Evolutionary conservation across 441 rosid species (phyloP).

Genomic region (Adansonia rubrostipa): DNA sequence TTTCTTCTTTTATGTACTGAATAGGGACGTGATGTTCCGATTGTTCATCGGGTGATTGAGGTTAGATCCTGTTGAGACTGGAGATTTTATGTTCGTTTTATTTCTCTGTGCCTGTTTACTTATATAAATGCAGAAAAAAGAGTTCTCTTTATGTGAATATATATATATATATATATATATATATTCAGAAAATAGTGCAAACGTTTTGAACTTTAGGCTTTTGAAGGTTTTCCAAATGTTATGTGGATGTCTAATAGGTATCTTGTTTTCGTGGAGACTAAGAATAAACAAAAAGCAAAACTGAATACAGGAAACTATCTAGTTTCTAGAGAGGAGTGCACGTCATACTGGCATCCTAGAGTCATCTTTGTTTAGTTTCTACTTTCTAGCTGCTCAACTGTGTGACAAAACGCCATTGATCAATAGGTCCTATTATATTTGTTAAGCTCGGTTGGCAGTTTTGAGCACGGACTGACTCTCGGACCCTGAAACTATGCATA

Average conservation of each 20-base stretch:
- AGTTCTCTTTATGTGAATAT: background rate
- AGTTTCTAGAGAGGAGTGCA: background rate
- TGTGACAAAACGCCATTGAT: background rate
- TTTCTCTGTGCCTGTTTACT: background rate
- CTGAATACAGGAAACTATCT: background rate
- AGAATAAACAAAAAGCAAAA: background rate
- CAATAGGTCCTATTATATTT: background rate
- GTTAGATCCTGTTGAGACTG: conserved; percentile 37
- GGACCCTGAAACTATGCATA: background rate
- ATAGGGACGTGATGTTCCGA: conserved; percentile 75
- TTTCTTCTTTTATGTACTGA: conserved; percentile 25
- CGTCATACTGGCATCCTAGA: background rate
- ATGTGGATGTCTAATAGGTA: background rate
- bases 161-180: too few relatives aligned
- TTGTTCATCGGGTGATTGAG: conserved; percentile 85
- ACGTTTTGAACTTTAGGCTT: background rate
- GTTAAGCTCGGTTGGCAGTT: too few relatives aligned
- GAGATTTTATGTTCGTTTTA: background rate
- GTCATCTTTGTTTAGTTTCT: background rate
- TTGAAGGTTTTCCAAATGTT: background rate
- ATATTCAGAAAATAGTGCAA: background rate
- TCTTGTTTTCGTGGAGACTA: background rate
- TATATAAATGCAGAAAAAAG: conserved; percentile 1
- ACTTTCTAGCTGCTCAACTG: background rate
- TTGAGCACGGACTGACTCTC: too few relatives aligned